These are phyloP conservation scores for Vanrija humicola DNA, from an alignment of 1,284 basidiomycete genomes.

Conservation along the genomic window DNA sequence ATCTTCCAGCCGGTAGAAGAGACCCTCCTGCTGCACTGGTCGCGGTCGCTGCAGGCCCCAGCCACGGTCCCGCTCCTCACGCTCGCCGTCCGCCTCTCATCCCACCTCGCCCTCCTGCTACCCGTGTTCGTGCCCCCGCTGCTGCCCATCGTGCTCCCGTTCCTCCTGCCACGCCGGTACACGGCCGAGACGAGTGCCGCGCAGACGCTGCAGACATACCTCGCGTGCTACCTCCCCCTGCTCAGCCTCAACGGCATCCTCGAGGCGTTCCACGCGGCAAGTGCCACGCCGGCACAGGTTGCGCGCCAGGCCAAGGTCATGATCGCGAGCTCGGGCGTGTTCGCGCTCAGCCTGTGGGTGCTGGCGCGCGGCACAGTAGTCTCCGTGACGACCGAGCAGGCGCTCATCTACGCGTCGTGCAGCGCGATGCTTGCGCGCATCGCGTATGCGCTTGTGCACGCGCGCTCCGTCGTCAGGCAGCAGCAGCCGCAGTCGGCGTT, in stretches of 20 bases:
- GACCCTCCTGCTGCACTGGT: slow-evolving; percentile 79
- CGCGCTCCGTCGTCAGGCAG: slow-evolving; percentile 2
- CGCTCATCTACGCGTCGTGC: slow-evolving; percentile 71
- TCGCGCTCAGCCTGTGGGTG: slow-evolving; percentile 22
- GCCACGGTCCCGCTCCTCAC: slow-evolving; percentile 38
- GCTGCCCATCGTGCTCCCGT: slow-evolving; percentile 61
- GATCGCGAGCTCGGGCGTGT: slow-evolving; percentile 30
- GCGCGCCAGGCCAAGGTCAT: slow-evolving; percentile 37
- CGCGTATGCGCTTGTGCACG: slow-evolving; percentile 31
- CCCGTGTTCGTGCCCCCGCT: slow-evolving; percentile 70
- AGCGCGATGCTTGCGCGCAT: slow-evolving; percentile 42
- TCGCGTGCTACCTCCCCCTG: slow-evolving; percentile 74
- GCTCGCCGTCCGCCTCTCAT: slow-evolving; percentile 65
- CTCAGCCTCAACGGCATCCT: slow-evolving; percentile 82
- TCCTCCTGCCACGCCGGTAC: slow-evolving; percentile 70
- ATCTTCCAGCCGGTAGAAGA: slow-evolving; percentile 92
- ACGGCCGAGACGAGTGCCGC: slow-evolving; percentile 66
- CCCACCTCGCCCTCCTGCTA: slow-evolving; percentile 66
- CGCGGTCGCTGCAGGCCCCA: slow-evolving; percentile 51
- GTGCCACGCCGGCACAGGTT: slow-evolving; percentile 52
- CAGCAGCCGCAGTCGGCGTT: not conserved
- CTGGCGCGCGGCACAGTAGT: slow-evolving; percentile 1
- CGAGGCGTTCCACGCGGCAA: slow-evolving; percentile 81
- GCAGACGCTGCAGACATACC: slow-evolving; percentile 67
- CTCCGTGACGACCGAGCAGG: slow-evolving; percentile 23